Base-by-base conservation (phyloP, 495 filamentous ascomycete genomes). In the Penicillium salamii region DNA sequence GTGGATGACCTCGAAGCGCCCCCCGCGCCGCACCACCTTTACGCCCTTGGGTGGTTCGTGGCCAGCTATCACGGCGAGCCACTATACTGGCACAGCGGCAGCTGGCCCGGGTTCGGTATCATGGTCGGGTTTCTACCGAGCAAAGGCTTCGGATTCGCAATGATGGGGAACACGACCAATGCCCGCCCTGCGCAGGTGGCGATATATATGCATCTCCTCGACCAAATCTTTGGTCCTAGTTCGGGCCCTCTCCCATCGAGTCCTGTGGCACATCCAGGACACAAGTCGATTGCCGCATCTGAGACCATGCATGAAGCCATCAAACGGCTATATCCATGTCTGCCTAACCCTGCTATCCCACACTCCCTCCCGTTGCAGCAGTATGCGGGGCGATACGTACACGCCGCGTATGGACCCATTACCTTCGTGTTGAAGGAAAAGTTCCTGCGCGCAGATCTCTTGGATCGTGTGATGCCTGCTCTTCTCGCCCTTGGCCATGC, bases 11-110 rank as follows among this genome's bases (percentile, higher is more conserved):
- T 48, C 3, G 35, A 31, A 12, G 26, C 15, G 3, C 45, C 45
- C 15, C 35, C 45, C 7, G 5, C 39, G 2, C 40, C 33, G n/a
- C 7, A 23, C 8, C 52, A 50, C 17, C 31, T 53, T 18, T 59
- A 59, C 14, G 49, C 57, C 9, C 35, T 59, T 7, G 57, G 57
- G 1, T 59, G 53, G 57, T 45, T 52, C 13, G 31, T 41, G 6
- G 23, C 20, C 7, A 52, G 19, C 11, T 59, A 59, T 24, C 57
- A 28, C 35, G 57, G 49, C 9, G 45, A 56, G 6, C 17, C 21
- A 12, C 23, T 54, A 0, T 37, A 43, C 46, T 54, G 52, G 52
- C 52, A 54, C 34, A 43, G 41, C 11, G 52, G 52, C 7, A 54
- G 52, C 17, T 50, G 23, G 40, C 8, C 19, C 3, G 40, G 48